Evolutionary conservation across 2,329 filamentous ascomycete genomes (phyloP), one percentile per base, ranked within the genome.

Genomic region (Aureobasidium pullulans): DNA sequence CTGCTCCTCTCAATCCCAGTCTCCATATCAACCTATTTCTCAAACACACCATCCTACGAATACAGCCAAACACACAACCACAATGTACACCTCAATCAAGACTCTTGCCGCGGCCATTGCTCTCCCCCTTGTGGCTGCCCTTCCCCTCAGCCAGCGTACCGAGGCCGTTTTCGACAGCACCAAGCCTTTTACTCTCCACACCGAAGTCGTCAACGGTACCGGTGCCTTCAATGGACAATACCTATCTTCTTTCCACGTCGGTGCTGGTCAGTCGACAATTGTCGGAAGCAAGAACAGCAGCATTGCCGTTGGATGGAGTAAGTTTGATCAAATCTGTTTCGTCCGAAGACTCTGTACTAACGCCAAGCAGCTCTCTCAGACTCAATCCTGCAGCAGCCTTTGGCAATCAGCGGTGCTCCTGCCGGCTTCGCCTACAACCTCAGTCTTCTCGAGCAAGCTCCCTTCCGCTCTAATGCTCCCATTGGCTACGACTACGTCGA

Each of bases 121-220:
- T 37, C 36, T 53, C 34, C 57, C 57, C 31, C 29, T 59, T 5
- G 57, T 48, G 15, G 37, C 47, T 19, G 48, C 47, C 23, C 44
- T 59, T 10, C 56, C 56, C 19, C 36, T 59, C n/a, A 43, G 2
- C 44, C 43, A 46, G 36, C 44, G 43, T 5, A 4, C n/a, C 0
- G 46, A 29, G 9, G 29, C 40, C 40, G 43, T 9, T 48, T 59
- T 59, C 39, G 57, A 59, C 47, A 44, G 37, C 39, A 59, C 39
- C 47, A 52, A 59, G 57, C 57, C 57, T 15, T 59, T 59, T 31
- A 47, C 47, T 23, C 57, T 59, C 15, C 57, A 59, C 28, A 59
- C 57, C 15, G 29, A 52, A 36, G 39, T 46, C 37, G 28, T 32
- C 36, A 47, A 44, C 3, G 47, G 16, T 13, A 43, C 31, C 4